A percentile compares a stretch with the other conserved stretches of the same genome.
phyloP scores from a whole-genome alignment of 2,329 filamentous ascomycete species.

The Falciphora oryzae region DNA sequence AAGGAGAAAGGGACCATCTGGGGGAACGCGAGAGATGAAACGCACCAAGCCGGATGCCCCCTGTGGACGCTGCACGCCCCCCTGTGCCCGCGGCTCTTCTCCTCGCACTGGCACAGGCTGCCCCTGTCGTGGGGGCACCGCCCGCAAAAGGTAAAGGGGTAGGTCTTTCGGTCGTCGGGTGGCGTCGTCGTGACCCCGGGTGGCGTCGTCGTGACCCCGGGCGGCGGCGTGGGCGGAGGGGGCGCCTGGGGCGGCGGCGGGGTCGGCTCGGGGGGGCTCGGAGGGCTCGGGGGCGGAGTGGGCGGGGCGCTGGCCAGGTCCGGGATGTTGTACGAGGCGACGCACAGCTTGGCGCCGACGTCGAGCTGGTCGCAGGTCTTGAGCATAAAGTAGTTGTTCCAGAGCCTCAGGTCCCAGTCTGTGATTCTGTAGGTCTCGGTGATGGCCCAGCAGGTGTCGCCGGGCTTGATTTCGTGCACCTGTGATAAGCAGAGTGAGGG shows the following conservation, averaged over 20 bases:
- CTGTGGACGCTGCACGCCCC: neutral
- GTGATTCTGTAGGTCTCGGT: neutral
- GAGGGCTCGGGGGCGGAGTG: neutral
- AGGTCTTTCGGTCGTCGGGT: neutral
- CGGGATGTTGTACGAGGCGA: neutral
- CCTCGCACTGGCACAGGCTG: neutral
- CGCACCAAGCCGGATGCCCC: neutral
- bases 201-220: neutral
- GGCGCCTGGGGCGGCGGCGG: neutral
- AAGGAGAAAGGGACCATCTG: neutral
- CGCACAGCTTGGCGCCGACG: slow-evolving; percentile 1
- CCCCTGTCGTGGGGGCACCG: neutral
- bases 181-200: neutral
- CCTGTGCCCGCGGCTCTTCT: neutral
- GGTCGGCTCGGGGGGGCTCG: neutral
- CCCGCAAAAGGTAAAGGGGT: neutral
- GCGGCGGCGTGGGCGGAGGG: neutral
- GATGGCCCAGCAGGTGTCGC: slow-evolving; percentile 2
- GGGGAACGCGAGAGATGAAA: neutral
- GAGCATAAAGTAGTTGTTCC: neutral
- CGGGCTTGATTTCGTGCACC: neutral
- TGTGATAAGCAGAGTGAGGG: neutral
- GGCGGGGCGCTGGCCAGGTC: neutral
- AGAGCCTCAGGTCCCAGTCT: neutral
- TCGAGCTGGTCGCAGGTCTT: neutral